Evolutionary conservation across 352 stramenopile species (phyloP).

Genomic region (Saprolegnia diclina): DNA sequence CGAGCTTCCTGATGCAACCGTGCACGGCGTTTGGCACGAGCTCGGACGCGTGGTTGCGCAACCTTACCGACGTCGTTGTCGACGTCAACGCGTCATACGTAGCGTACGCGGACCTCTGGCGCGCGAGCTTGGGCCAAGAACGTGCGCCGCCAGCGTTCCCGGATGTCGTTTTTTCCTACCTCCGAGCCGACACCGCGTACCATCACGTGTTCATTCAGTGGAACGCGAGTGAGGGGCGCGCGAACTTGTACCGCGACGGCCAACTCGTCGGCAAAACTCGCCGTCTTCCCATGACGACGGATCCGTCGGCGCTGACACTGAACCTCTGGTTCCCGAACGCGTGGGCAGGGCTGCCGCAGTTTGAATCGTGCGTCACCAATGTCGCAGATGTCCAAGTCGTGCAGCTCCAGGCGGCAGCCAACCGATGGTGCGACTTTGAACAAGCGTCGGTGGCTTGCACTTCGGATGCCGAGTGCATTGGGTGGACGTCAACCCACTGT

Average conservation of each 20-base stretch:
- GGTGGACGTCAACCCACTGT: slow-evolving; percentile 45
- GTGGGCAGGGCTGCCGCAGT: slow-evolving; percentile 48
- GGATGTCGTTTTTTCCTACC: slow-evolving; percentile 11
- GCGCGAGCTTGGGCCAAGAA: slow-evolving; percentile 48
- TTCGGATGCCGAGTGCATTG: slow-evolving; percentile 36
- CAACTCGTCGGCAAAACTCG: slow-evolving; percentile 43
- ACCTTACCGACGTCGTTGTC: slow-evolving; percentile 39
- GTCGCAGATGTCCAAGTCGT: slow-evolving; percentile 53
- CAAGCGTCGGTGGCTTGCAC: slow-evolving; percentile 34
- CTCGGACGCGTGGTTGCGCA: slow-evolving; percentile 54
- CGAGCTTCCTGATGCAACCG: slow-evolving; percentile 43
- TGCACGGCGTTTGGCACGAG: slow-evolving; percentile 50
- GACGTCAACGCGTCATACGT: neutral
- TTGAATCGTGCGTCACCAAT: slow-evolving; percentile 42
- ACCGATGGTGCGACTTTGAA: slow-evolving; percentile 61
- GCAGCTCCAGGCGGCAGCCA: slow-evolving; percentile 46
- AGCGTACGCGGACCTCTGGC: slow-evolving; percentile 37
- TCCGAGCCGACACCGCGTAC: slow-evolving; percentile 31
- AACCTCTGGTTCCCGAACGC: slow-evolving; percentile 70
- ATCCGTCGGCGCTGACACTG: slow-evolving; percentile 33
- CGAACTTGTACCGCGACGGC: slow-evolving; percentile 60
- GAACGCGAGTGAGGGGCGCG: slow-evolving; percentile 44
- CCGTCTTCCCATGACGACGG: neutral
- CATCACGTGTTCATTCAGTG: slow-evolving; percentile 49
- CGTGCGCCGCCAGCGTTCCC: slow-evolving; percentile 36